Base-by-base conservation (phyloP, 495 filamentous ascomycete species). In the Podospora fimiseda region DNA sequence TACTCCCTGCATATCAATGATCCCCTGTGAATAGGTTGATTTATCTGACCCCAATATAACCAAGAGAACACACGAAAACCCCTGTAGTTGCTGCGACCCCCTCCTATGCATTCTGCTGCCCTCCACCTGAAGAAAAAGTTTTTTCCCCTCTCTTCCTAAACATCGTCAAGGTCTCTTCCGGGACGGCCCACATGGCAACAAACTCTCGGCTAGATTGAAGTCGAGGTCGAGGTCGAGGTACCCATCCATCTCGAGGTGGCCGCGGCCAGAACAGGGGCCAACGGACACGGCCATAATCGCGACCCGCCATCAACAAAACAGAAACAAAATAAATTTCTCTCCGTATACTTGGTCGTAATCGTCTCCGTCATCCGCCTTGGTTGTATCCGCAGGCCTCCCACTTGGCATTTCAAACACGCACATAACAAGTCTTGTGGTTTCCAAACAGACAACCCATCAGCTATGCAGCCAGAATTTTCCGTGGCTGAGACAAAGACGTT, bases 131-230 rank as follows among this genome's bases (percentile, higher is more conserved):
- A n/a, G n/a, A n/a, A n/a, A n/a, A n/a, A n/a, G n/a, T n/a, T n/a
- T n/a, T n/a, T n/a, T n/a, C n/a, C n/a, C n/a, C n/a, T 59, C 59
- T 61, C 58, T 33, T 56, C 38, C 56, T 44, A 59, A 53, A 27
- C 52, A 45, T 46, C 55, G 52, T 61, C 47, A 46, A 65, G 54
- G 51, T 21, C 53, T 21, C 52, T 57, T 59, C 53, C 60, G 60
- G 54, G 55, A 53, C 53, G 60, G 60, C 58, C 66, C 63, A 68
- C 61, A 61, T 65, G 56, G 52, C 54, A 60, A 42, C 61, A 65
- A 53, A 50, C 57, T 58, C 59, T 48, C 37, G 60, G 63, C 60
- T 66, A 55, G 61, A 48, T 56, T 62, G 49, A 11, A 33, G 27
- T 5, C 51, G 56, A n/a, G n/a, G n/a, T n/a, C n/a, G n/a, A n/a